Evolutionary conservation across 352 stramenopile genomes (phyloP), one percentile per base, ranked within the genome.

Genomic region (Phytophthora pistaciae): DNA sequence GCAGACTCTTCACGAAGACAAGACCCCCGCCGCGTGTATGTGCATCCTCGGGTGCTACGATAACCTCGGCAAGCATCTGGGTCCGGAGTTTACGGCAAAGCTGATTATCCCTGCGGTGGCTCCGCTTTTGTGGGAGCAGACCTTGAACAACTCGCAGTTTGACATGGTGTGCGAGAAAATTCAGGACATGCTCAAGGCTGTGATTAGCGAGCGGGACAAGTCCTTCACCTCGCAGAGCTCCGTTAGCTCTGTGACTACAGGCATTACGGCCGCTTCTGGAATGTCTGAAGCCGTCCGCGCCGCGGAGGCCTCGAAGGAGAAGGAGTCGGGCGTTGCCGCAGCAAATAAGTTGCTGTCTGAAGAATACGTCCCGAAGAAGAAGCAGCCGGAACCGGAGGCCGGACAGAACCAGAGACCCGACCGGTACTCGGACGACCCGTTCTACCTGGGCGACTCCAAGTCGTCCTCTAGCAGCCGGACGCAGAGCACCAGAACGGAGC

Each of bases 41-140:
- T 95, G 90, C 67, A 92, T 95, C 29, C 69, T 96, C 42, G 90
- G 88, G 9, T 96, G 90, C 64, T 96, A 96, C 56, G 90, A 96
- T 73, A 94, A 94, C 58, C 74, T 96, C 13, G 90, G 88, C n/a
- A 96, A 96, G 74, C 88, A 95, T 49, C 55, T 96, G 27, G 90
- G 90, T 0, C 87, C 90, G 0, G 90, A 96, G 69, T 96, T 91
- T 52, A 75, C 88, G 13, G 90, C 90, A 20, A 96, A 94, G 68
- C 72, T 94, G 13, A 92, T 96, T 50, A 84, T 96, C 57, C 90
- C 90, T 10, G 88, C 90, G 0, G 88, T 96, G 8, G 78, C 90
- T 20, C 90, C 90, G 27, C 60, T 96, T 56, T 68, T 96, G 3
- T 96, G 90, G 90, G 90, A 96, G 50, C 68, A 85, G 29, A 83